Conservation (phyloP, 2,329 filamentous ascomycete genomes). For the Aspergillus sp. region DNA sequence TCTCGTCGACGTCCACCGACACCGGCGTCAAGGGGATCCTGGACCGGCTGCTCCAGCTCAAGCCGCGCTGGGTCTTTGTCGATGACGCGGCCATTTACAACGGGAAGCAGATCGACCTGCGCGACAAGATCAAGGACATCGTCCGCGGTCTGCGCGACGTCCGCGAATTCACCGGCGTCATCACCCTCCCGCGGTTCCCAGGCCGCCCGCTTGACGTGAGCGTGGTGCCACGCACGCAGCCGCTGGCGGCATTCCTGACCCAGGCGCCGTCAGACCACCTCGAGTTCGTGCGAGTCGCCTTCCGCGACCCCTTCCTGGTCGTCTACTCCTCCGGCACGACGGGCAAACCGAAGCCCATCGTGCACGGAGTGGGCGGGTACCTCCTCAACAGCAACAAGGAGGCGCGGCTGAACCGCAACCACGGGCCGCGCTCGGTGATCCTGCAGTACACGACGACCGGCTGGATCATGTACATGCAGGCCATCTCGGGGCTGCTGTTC, state of each 20-base stretch:
- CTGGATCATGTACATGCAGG: conserved; percentile 84
- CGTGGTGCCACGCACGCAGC: conserved; percentile 46
- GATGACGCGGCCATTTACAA: conserved; percentile 81
- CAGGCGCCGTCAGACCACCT: conserved; percentile 34
- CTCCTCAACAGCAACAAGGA: conserved; percentile 57
- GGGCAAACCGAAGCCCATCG: conserved; percentile 80
- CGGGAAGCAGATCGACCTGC: conserved; percentile 69
- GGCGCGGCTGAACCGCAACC: conserved; percentile 51
- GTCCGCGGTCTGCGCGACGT: conserved; percentile 62
- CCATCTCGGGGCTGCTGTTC: conserved; percentile 57
- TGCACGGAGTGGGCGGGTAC: conserved; percentile 59
- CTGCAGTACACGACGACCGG: conserved; percentile 69
- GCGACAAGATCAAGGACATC: conserved; percentile 68
- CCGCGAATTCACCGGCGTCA: conserved; percentile 59
- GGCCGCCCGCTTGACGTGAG: conserved; percentile 57
- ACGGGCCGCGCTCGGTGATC: conserved; percentile 42
- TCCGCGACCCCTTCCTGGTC: conserved; percentile 73
- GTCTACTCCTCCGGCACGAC: conserved; percentile 81
- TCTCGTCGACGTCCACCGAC: conserved; percentile 75
- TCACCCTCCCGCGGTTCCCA: conserved; percentile 67
- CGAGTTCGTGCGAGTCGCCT: conserved; percentile 61
- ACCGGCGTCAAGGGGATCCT: conserved; percentile 79
- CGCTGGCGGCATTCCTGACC: conserved; percentile 42
- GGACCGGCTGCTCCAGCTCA: conserved; percentile 71
- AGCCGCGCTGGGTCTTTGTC: conserved; percentile 78